Percentiles rank a stretch among this genome's conserved stretches.
Evolutionary conservation across 306 rosid species (phyloP).

Genomic region (Hippophae tibetana): DNA sequence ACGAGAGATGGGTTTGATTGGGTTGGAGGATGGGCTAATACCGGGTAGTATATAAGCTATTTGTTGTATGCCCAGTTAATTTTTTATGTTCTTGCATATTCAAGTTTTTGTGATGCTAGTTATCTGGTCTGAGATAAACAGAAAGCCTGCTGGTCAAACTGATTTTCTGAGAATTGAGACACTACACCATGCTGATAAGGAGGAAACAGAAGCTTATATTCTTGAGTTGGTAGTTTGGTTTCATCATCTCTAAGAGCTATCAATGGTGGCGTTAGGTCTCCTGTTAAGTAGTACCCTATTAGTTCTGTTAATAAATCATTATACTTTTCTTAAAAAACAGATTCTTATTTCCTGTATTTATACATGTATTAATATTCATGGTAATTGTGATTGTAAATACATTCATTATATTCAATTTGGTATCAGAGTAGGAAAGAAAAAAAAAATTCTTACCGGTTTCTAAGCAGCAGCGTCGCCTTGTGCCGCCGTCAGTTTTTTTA

Average conservation of each 20-base stretch:
- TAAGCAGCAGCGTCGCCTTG: too few species aligned
- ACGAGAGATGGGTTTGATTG: slow-evolving; percentile 96
- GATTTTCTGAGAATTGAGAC: slow-evolving; percentile 84
- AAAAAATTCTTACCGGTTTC: too few species aligned
- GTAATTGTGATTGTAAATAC: too few species aligned
- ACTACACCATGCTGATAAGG: slow-evolving; percentile 89
- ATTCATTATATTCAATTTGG: too few species aligned
- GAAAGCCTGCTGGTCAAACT: slow-evolving; percentile 57
- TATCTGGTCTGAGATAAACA: slow-evolving; percentile 61
- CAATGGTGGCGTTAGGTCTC: slow-evolving; percentile 78
- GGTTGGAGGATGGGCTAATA: slow-evolving; percentile 99
- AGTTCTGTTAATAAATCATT: too few species aligned
- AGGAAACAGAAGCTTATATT: slow-evolving; percentile 62
- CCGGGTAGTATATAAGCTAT: slow-evolving; percentile 52
- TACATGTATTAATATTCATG: too few species aligned
- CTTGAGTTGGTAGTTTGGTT: slow-evolving; percentile 91
- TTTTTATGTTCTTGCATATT: slow-evolving; percentile 5
- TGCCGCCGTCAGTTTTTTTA: too few species aligned
- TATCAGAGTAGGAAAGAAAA: too few species aligned
- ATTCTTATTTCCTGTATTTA: too few species aligned
- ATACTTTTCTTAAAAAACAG: too few species aligned
- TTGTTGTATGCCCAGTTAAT: slow-evolving; percentile 1
- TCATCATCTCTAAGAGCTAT: slow-evolving; percentile 63
- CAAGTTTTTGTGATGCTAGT: slow-evolving; percentile 9
- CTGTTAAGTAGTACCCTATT: slow-evolving; percentile 72